Evolutionary conservation across 1,139 yeast species (phyloP).

Genomic region (Hyphopichia pseudoburtonii): DNA sequence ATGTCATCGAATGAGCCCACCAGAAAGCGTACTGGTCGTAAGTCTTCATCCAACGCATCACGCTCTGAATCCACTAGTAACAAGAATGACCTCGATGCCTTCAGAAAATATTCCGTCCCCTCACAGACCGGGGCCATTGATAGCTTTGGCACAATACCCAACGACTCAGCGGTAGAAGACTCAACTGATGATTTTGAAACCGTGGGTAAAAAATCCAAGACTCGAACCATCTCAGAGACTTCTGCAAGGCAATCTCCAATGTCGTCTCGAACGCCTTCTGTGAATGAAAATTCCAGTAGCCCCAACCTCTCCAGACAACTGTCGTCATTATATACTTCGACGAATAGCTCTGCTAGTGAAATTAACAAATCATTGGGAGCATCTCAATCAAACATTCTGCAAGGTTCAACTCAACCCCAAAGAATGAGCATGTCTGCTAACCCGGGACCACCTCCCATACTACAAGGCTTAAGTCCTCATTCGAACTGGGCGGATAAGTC

Average conservation of each 20-base stretch:
- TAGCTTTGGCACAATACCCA: too few species aligned
- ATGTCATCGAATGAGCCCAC: slow-evolving; percentile 10
- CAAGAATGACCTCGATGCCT: slow-evolving; percentile 20
- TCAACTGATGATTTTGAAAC: slow-evolving; percentile 30
- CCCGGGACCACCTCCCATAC: slow-evolving; percentile 5
- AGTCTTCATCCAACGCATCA: slow-evolving; percentile 15
- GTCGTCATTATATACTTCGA: slow-evolving; percentile 10
- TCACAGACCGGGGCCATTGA: too few species aligned
- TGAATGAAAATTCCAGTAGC: background rate
- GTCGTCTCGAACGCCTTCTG: slow-evolving; percentile 2
- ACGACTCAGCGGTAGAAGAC: slow-evolving; percentile 24
- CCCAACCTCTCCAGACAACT: slow-evolving; percentile 4
- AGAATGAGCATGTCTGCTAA: slow-evolving; percentile 9
- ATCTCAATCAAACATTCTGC: too few species aligned
- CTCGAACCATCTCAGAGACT: slow-evolving; percentile 8
- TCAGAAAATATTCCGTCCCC: slow-evolving; percentile 15
- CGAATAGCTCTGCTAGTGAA: background rate
- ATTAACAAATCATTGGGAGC: slow-evolving; percentile 6
- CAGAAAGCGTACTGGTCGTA: slow-evolving; percentile 17
- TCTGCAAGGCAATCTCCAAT: background rate
- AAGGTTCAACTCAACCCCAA: too few species aligned
- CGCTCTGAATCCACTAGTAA: slow-evolving; percentile 28
- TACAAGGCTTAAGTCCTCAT: slow-evolving; percentile 26
- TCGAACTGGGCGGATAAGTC: slow-evolving; percentile 33
- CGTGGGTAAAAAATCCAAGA: slow-evolving; percentile 19